Evolutionary conservation across 2,329 filamentous ascomycete genomes (phyloP).

Genomic region (Fusarium circinatum): DNA sequence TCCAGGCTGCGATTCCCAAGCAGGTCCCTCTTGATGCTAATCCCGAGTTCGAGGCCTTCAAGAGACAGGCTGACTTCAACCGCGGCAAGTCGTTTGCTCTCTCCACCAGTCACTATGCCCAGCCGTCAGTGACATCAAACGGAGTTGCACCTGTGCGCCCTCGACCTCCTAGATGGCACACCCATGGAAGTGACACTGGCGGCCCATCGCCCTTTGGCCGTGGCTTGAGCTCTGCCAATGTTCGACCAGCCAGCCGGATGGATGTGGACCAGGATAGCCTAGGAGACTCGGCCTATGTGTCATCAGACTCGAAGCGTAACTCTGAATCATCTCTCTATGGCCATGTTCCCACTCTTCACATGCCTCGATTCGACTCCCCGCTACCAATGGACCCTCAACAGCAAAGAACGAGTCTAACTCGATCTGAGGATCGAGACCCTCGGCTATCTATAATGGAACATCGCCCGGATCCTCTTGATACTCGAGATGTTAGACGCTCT

Average conservation of each 20-base stretch:
- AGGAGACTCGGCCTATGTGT: conserved; percentile 65
- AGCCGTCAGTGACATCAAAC: conserved; percentile 43
- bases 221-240: conserved; percentile 34
- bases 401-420: conserved; percentile 49
- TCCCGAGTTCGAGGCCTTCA: conserved; percentile 84
- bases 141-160: conserved; percentile 51
- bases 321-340: conserved; percentile 58
- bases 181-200: conserved; percentile 57
- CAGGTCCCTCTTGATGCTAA: conserved; percentile 79
- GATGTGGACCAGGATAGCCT: conserved; percentile 59
- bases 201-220: conserved; percentile 49
- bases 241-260: conserved; percentile 47
- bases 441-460: conserved; percentile 65
- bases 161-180: conserved; percentile 59
- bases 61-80: conserved; percentile 75
- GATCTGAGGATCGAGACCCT: conserved; percentile 62
- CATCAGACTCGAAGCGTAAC: conserved; percentile 64
- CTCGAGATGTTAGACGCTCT: conserved; percentile 47
- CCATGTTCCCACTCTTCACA: conserved; percentile 51
- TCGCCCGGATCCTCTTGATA: conserved; percentile 52
- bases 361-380: conserved; percentile 57
- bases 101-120: conserved; percentile 57
- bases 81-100: conserved; percentile 59
- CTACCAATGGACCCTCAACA: conserved; percentile 44
- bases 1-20: conserved; percentile 73